Evolutionary conservation across 345 rosid genomes (phyloP), one percentile per base, ranked within the genome.

Genomic region (Moricandia moricandioides): DNA sequence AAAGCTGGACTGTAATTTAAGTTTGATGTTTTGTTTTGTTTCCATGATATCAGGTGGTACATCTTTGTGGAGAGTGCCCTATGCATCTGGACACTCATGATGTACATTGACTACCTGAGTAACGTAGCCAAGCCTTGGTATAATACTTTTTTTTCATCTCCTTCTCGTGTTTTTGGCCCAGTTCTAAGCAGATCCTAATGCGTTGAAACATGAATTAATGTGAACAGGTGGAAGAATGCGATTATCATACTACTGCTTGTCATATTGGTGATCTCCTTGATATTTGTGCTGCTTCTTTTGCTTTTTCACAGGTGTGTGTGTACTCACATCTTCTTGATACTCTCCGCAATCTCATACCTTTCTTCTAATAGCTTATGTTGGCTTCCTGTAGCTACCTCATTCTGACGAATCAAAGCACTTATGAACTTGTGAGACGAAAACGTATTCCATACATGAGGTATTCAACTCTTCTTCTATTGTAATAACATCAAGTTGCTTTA

Each of bases 401-500:
- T 83, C 80, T 90, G 61, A 96, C 98, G 27, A 92, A 91, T 85
- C 97, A 96, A 83, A 90, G 97, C 35, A 92, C 98, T 57, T 92
- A 88, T 78, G 99, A 95, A 80, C 97, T 95, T 8, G 93, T 92
- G 71, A 88, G 97, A 71, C 93, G 97, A 5, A 90, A 89, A 73
- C 96, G 97, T 62, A 89, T 95, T 70, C 84, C 83, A 12, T 95
- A 89, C 84, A 71, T 88, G 79, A 91, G 98, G 97, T 93, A 74
- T 83, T 74, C 39, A 35, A 33, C 43, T 9, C 13, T 7, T 12
- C 35, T 70, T 33, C 35, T 73, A 66, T 59, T 33, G 58, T 62
- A 62, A n/a, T 54, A 31, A 31, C 3, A 33, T 30, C 60, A 69
- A 7, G 30, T 33, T 58, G 21, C 59, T 40, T 34, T 21, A 30